phyloP scores from a whole-genome alignment of 768 basidiomycete species.

The Phanerochaete sordida region DNA sequence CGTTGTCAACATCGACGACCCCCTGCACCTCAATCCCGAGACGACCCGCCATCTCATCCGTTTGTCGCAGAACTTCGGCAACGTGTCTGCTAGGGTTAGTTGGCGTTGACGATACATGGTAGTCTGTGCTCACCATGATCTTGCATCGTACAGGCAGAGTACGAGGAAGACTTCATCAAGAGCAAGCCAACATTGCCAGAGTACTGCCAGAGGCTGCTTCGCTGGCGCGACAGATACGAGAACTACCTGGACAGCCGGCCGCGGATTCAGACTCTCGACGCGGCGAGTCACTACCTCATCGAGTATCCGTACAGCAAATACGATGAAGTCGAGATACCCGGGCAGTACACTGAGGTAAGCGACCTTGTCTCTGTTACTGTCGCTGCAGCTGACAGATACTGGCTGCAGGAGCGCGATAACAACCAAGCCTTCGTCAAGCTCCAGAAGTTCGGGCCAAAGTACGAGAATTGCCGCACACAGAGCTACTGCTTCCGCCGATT shows the following conservation, averaged over 20 bases:
- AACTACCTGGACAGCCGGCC: slow-evolving; percentile 77
- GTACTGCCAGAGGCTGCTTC: slow-evolving; percentile 85
- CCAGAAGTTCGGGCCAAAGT: slow-evolving; percentile 84
- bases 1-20: slow-evolving; percentile 65
- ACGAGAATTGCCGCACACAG: slow-evolving; percentile 85
- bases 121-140: background rate
- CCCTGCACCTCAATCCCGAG: slow-evolving; percentile 53
- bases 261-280: slow-evolving; percentile 78
- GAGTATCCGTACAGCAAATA: slow-evolving; percentile 98
- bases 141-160: slow-evolving; percentile 59
- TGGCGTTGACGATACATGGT: background rate
- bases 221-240: slow-evolving; percentile 92
- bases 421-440: slow-evolving; percentile 90
- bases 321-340: slow-evolving; percentile 98
- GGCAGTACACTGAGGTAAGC: slow-evolving; percentile 91
- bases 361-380: background rate
- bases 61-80: slow-evolving; percentile 57
- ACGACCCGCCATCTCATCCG: slow-evolving; percentile 56
- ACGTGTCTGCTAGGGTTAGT: slow-evolving; percentile 10
- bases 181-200: slow-evolving; percentile 76
- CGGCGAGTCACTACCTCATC: slow-evolving; percentile 87
- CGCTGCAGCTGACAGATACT: background rate
- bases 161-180: slow-evolving; percentile 86
- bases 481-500: slow-evolving; percentile 89
- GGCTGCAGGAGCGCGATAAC: slow-evolving; percentile 82